phyloP scores from a whole-genome alignment of 352 stramenopile species.

The Phytopythium litorale region DNA sequence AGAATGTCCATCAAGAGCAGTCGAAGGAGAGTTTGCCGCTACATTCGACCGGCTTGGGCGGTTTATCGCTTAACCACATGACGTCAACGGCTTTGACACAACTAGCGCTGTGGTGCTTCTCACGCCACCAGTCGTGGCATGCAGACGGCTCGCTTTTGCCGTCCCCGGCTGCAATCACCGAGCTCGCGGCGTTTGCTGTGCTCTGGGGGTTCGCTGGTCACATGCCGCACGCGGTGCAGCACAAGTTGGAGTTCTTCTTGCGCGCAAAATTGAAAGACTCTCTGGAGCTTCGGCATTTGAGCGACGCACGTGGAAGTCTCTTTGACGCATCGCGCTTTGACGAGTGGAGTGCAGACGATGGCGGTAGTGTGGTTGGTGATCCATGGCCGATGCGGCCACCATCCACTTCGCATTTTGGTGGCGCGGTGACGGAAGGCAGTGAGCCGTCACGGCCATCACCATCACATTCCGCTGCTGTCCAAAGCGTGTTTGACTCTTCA shows the following conservation, averaged over 20 bases:
- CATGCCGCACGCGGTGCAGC: conserved; percentile 25
- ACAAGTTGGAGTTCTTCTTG: conserved; percentile 49
- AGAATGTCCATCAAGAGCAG: conserved; percentile 4
- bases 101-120: conserved; percentile 31
- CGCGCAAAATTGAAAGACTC: conserved; percentile 33
- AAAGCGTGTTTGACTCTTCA: conserved; percentile 15
- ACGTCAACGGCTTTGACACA: conserved; percentile 30
- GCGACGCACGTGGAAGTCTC: conserved; percentile 23
- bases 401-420: not conserved
- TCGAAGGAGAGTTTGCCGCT: not conserved
- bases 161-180: conserved; percentile 12
- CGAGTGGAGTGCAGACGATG: conserved; percentile 18
- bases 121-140: conserved; percentile 24
- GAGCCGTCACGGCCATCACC: not conserved
- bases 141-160: conserved; percentile 20
- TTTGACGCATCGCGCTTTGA: conserved; percentile 35
- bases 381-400: not conserved
- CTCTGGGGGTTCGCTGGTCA: conserved; percentile 50
- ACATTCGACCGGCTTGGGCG: conserved; percentile 14
- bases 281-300: conserved; percentile 27
- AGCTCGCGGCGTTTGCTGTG: conserved; percentile 39
- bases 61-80: conserved; percentile 40
- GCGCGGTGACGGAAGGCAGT: not conserved
- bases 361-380: not conserved
- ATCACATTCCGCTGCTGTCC: not conserved